These are phyloP conservation scores for Cucurbita maxima DNA, from an alignment of 306 rosid species.

Conservation along the genomic window DNA sequence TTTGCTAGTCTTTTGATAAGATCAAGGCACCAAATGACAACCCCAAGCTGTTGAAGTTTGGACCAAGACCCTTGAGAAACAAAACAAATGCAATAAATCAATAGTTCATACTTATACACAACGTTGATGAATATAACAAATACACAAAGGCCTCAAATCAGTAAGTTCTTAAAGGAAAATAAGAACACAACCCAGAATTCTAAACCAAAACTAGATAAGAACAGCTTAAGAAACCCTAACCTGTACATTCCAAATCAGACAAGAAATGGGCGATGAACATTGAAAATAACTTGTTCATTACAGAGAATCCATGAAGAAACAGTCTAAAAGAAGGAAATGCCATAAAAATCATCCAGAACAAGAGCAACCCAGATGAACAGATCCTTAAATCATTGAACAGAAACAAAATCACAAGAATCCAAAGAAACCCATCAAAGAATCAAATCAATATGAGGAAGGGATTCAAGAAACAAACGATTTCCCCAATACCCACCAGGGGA, in stretches of 20 bases:
- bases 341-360: neutral
- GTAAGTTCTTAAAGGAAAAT: neutral
- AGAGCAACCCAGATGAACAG: slow-evolving; percentile 4
- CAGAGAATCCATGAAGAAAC: neutral
- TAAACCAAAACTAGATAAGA: neutral
- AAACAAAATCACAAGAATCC: neutral
- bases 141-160: neutral
- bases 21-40: slow-evolving; percentile 4
- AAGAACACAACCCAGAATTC: neutral
- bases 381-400: neutral
- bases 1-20: neutral
- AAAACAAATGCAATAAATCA: neutral
- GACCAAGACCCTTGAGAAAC: neutral
- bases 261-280: neutral
- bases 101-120: neutral
- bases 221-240: neutral
- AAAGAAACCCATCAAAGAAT: neutral
- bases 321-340: neutral
- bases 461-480: neutral
- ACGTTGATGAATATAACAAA: neutral
- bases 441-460: neutral
- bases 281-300: neutral
- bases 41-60: neutral
- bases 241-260: neutral
- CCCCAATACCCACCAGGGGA: neutral